Evolutionary conservation across 179 eudicot genomes (phyloP).

Genomic region (Vitellaria paradoxa): DNA sequence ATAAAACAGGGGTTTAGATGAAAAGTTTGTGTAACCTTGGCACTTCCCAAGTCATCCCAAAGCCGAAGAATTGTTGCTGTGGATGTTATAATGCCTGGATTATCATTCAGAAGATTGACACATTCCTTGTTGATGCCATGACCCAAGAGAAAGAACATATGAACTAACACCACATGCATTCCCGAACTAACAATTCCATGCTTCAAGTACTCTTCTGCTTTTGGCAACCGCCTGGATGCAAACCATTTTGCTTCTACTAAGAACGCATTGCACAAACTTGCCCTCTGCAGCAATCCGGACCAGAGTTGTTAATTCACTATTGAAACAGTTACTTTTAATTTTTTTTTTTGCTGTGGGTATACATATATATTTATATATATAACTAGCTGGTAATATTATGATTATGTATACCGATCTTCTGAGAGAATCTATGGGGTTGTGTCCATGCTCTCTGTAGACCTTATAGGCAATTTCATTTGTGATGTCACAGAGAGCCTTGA

Average conservation of each 20-base stretch:
- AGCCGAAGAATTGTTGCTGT: slow-evolving; percentile 49
- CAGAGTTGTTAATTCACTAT: too few relatives aligned
- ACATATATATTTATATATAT: too few relatives aligned
- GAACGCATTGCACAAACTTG: slow-evolving; percentile 40
- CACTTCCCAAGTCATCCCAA: slow-evolving; percentile 53
- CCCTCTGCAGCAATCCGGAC: slow-evolving; percentile 31
- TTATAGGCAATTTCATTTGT: slow-evolving; percentile 34
- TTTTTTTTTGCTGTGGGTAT: background rate
- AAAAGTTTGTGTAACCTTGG: slow-evolving; percentile 25
- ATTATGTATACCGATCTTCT: slow-evolving; percentile 21
- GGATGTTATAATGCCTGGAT: slow-evolving; percentile 22
- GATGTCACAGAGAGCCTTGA: slow-evolving; percentile 38
- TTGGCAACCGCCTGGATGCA: slow-evolving; percentile 27
- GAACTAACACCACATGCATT: slow-evolving; percentile 31
- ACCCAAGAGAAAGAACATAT: slow-evolving; percentile 43
- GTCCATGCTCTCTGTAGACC: slow-evolving; percentile 27
- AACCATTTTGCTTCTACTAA: slow-evolving; percentile 53
- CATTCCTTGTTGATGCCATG: slow-evolving; percentile 15
- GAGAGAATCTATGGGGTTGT: slow-evolving; percentile 20
- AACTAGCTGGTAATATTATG: too few relatives aligned
- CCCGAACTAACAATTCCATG: slow-evolving; percentile 42
- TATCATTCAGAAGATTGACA: slow-evolving; percentile 12
- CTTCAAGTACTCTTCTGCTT: slow-evolving; percentile 39
- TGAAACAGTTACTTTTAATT: background rate
- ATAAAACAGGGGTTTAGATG: too few relatives aligned